These are phyloP conservation scores for Neopestalotiopsis rosae DNA, from an alignment of 2,329 filamentous ascomycete genomes.

Conservation along the genomic window DNA sequence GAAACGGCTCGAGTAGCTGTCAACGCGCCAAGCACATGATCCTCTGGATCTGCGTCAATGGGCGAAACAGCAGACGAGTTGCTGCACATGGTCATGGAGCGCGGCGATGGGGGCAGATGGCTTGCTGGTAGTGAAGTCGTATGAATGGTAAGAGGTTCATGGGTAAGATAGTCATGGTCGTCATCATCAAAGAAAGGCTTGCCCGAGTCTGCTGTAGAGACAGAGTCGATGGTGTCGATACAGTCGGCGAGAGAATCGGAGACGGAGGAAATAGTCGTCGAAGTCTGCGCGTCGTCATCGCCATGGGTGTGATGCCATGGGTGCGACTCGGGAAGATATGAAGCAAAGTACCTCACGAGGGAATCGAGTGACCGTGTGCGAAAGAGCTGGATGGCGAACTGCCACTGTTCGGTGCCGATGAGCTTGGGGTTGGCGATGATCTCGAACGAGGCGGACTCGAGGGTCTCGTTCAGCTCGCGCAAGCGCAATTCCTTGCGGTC, in stretches of 20 bases:
- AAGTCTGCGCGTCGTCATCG: slow-evolving; percentile 26
- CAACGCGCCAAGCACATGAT: slow-evolving; percentile 38
- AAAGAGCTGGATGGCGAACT: slow-evolving; percentile 63
- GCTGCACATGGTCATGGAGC: slow-evolving; percentile 55
- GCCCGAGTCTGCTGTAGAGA: slow-evolving; percentile 42
- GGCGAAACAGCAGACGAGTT: slow-evolving; percentile 46
- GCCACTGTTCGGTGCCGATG: slow-evolving; percentile 65
- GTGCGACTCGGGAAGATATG: slow-evolving; percentile 60
- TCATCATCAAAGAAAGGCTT: slow-evolving; percentile 49
- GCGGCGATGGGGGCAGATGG: slow-evolving; percentile 50
- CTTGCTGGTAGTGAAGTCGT: slow-evolving; percentile 32
- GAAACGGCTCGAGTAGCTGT: slow-evolving; percentile 56
- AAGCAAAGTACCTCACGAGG: slow-evolving; percentile 64
- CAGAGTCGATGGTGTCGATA: slow-evolving; percentile 34
- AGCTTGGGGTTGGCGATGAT: slow-evolving; percentile 65
- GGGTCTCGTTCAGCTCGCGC: slow-evolving; percentile 58
- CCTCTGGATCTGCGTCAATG: slow-evolving; percentile 38
- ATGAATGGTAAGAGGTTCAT: slow-evolving; percentile 48
- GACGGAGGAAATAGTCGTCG: slow-evolving; percentile 41
- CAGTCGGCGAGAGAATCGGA: slow-evolving; percentile 42
- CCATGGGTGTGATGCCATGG: slow-evolving; percentile 40
- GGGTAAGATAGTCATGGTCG: slow-evolving; percentile 47
- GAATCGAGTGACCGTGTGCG: slow-evolving; percentile 64
- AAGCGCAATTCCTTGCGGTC: slow-evolving; percentile 60
- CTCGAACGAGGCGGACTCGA: slow-evolving; percentile 63